Conservation (phyloP, 1,139 yeast species). For the Debaryomyces sp. region DNA sequence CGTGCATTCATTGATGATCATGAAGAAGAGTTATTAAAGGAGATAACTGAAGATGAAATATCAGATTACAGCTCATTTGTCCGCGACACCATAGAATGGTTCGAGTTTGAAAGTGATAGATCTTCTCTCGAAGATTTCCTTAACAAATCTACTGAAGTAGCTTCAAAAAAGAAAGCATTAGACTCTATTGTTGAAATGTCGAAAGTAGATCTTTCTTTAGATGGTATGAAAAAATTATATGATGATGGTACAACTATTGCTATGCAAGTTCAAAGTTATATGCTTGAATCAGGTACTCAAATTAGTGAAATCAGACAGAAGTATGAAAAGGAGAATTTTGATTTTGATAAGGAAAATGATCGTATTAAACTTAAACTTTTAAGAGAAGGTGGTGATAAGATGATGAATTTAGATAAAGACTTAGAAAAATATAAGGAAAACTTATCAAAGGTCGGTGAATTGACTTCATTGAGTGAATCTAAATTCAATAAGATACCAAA, state of each 20-base stretch:
- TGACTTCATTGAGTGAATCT: conserved; percentile 29
- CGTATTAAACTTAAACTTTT: conserved; percentile 35
- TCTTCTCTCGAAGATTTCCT: conserved; percentile 48
- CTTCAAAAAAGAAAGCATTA: conserved; percentile 23
- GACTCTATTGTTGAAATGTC: conserved; percentile 27
- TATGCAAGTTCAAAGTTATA: conserved; percentile 44
- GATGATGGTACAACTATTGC: conserved; percentile 43
- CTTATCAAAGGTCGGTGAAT: conserved; percentile 30
- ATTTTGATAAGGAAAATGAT: conserved; percentile 53
- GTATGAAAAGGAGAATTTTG: conserved; percentile 44
- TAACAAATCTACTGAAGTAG: conserved; percentile 25
- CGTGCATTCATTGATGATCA: conserved; percentile 56
- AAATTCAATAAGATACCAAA: conserved; percentile 32
- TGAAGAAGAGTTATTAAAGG: conserved; percentile 38
- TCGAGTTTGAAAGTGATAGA: conserved; percentile 70
- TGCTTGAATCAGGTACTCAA: conserved; percentile 49
- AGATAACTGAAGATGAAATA: conserved; percentile 36
- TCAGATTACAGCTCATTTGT: conserved; percentile 30
- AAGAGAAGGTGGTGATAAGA: conserved; percentile 38
- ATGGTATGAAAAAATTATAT: conserved; percentile 41
- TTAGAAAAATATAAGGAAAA: conserved; percentile 38
- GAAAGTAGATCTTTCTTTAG: conserved; percentile 35
- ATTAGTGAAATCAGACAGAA: conserved; percentile 41
- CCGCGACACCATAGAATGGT: conserved; percentile 68
- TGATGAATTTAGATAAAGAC: conserved; percentile 35